A percentile compares a stretch with the other conserved stretches of the same genome.
Evolutionary conservation across 1,284 basidiomycete genomes (phyloP).

Genomic region (Abortiporus biennis): DNA sequence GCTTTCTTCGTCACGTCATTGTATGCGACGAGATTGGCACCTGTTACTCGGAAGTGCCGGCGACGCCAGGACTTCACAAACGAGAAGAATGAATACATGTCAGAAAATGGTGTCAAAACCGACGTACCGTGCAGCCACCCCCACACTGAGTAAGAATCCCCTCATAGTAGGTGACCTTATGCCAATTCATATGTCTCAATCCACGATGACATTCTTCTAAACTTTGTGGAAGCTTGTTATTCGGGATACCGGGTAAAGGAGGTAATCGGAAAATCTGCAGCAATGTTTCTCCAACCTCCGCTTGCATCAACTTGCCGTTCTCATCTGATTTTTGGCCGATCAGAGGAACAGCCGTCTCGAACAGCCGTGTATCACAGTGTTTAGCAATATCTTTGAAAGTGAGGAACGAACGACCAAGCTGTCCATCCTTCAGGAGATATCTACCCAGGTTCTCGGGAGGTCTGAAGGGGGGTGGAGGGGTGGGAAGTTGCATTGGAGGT

Average conservation of each 20-base stretch:
- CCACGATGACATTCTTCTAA: slow-evolving; percentile 92
- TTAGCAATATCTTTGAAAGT: slow-evolving; percentile 80
- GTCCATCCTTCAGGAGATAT: slow-evolving; percentile 77
- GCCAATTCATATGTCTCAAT: slow-evolving; percentile 84
- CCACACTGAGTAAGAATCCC: slow-evolving; percentile 93
- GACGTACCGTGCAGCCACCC: slow-evolving; percentile 86
- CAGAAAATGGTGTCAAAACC: slow-evolving; percentile 17
- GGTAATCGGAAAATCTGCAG: slow-evolving; percentile 89
- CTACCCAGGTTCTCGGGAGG: slow-evolving; percentile 71
- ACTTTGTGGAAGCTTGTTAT: slow-evolving; percentile 80
- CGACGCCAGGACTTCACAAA: slow-evolving; percentile 75
- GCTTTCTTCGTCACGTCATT: slow-evolving; percentile 93
- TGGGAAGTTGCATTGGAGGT: slow-evolving; percentile 27
- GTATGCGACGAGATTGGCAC: slow-evolving; percentile 84
- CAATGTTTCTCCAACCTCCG: slow-evolving; percentile 74
- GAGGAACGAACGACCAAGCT: slow-evolving; percentile 77
- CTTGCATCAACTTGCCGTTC: slow-evolving; percentile 46
- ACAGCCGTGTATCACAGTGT: slow-evolving; percentile 76
- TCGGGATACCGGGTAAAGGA: slow-evolving; percentile 75
- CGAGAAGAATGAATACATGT: not conserved
- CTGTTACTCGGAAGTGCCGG: slow-evolving; percentile 82
- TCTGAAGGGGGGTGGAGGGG: slow-evolving; percentile 31
- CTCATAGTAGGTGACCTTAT: slow-evolving; percentile 87
- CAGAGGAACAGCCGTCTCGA: slow-evolving; percentile 81
- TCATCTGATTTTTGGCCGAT: slow-evolving; percentile 72